These are phyloP conservation scores for Neurospora sp. DNA, from an alignment of 2,329 filamentous ascomycete genomes.

Conservation along the genomic window DNA sequence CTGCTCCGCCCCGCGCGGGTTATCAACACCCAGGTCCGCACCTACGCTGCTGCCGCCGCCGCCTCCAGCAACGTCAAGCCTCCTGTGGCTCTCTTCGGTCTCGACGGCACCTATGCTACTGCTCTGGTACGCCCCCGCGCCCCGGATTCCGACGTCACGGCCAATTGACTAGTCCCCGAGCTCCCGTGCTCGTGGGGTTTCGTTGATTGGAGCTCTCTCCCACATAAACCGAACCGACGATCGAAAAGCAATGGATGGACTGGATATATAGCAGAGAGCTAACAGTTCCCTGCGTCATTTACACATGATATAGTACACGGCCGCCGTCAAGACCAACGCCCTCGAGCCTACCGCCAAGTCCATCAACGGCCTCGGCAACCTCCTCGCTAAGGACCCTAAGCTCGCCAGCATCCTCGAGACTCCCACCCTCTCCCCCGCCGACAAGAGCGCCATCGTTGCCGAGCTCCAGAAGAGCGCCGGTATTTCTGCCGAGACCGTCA, in stretches of 20 bases:
- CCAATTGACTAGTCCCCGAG: neutral
- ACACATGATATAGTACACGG: constrained; percentile 65
- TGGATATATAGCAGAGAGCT: constrained; percentile 12
- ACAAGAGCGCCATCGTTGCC: constrained; percentile 78
- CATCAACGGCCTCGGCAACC: constrained; percentile 57
- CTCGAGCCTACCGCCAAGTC: constrained; percentile 82
- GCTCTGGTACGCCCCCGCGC: constrained; percentile 67
- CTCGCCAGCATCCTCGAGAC: constrained; percentile 65
- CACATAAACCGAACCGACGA: constrained; percentile 6
- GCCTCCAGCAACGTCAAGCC: constrained; percentile 62
- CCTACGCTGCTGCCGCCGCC: constrained; percentile 65
- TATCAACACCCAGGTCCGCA: constrained; percentile 57
- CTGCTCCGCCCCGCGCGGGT: constrained; percentile 45
- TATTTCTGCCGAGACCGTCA: constrained; percentile 66
- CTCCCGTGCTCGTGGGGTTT: constrained; percentile 13
- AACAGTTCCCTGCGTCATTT: constrained; percentile 29
- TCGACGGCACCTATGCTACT: constrained; percentile 97
- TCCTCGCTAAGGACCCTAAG: constrained; percentile 77
- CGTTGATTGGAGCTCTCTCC: constrained; percentile 10
- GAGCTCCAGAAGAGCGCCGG: constrained; percentile 82
- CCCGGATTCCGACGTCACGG: neutral
- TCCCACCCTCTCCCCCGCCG: constrained; percentile 64
- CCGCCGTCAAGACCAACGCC: constrained; percentile 74
- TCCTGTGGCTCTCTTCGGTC: constrained; percentile 82
- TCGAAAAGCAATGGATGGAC: neutral